phyloP scores from a whole-genome alignment of 495 filamentous ascomycete genomes.

The Cercophora newfieldiana region DNA sequence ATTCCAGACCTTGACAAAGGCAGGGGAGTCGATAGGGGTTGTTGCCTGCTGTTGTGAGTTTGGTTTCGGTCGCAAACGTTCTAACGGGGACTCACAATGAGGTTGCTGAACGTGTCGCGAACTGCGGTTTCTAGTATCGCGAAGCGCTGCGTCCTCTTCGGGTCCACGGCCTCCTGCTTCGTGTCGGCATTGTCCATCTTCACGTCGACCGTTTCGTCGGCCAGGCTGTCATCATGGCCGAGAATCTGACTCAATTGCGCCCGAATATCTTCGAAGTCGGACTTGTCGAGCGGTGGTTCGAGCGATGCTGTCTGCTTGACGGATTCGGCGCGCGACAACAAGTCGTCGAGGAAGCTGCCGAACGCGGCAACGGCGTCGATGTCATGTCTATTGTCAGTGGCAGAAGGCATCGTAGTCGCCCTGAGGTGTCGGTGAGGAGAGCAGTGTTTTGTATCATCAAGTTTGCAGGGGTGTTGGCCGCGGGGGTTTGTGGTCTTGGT shows the following conservation, averaged over 20 bases:
- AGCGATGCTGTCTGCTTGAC: constrained; percentile 67
- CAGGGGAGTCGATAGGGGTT: constrained; percentile 68
- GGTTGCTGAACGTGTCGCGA: constrained; percentile 70
- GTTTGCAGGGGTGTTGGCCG: not conserved
- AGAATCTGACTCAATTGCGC: constrained; percentile 42
- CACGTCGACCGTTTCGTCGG: constrained; percentile 26
- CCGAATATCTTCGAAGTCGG: constrained; percentile 54
- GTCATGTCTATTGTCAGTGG: constrained; percentile 44
- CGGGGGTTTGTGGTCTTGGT: not conserved
- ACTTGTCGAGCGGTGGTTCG: constrained; percentile 74
- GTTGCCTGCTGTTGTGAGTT: constrained; percentile 51
- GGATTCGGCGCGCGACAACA: constrained; percentile 63
- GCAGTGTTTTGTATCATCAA: not conserved
- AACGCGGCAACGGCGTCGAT: constrained; percentile 58
- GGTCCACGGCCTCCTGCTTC: constrained; percentile 24
- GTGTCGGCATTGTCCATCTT: constrained; percentile 27
- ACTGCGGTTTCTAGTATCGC: constrained; percentile 77
- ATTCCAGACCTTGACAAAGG: constrained; percentile 85
- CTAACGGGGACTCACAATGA: constrained; percentile 59
- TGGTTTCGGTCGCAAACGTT: not conserved
- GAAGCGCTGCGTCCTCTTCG: constrained; percentile 51
- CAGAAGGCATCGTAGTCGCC: constrained; percentile 42
- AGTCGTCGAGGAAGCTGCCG: constrained; percentile 54
- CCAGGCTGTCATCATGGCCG: constrained; percentile 18
- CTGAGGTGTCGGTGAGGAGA: not conserved